Percentiles rank a stretch among this genome's conserved stretches.
phyloP scores from a whole-genome alignment of 2,329 filamentous ascomycete species.

The Ceratocystis colombiana region DNA sequence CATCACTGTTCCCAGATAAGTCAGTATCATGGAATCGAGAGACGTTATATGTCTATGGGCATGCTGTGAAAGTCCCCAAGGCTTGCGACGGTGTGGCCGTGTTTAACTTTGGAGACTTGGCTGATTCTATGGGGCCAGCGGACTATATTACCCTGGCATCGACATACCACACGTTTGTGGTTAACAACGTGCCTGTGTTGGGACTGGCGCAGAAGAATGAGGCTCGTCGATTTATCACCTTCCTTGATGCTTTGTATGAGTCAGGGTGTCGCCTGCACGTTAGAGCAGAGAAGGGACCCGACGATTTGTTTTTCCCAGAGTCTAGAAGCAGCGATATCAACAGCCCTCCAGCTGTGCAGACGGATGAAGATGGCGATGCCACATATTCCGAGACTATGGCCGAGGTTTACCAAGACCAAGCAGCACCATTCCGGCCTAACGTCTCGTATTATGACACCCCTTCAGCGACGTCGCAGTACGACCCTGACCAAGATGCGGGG shows the following conservation, averaged over 20 bases:
- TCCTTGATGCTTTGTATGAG: conserved; percentile 73
- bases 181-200: conserved; percentile 59
- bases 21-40: conserved; percentile 36
- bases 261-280: conserved; percentile 67
- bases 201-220: conserved; percentile 65
- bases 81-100: conserved; percentile 48
- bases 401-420: conserved; percentile 69
- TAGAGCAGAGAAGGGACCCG: conserved; percentile 55
- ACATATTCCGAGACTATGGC: conserved; percentile 39
- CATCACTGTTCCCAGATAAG: background rate
- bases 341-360: background rate
- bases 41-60: conserved; percentile 50
- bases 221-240: conserved; percentile 66
- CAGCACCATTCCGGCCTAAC: conserved; percentile 69
- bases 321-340: conserved; percentile 26
- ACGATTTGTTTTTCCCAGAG: conserved; percentile 69
- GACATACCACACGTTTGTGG: conserved; percentile 66
- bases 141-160: conserved; percentile 77
- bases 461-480: conserved; percentile 40
- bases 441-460: conserved; percentile 53
- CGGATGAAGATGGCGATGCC: conserved; percentile 32
- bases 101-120: conserved; percentile 61
- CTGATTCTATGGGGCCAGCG: conserved; percentile 60
- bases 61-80: conserved; percentile 49
- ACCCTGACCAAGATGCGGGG: conserved; percentile 46